Evolutionary conservation across 1,139 yeast genomes (phyloP).

Genomic region (Tardiomyces digboiensis): DNA sequence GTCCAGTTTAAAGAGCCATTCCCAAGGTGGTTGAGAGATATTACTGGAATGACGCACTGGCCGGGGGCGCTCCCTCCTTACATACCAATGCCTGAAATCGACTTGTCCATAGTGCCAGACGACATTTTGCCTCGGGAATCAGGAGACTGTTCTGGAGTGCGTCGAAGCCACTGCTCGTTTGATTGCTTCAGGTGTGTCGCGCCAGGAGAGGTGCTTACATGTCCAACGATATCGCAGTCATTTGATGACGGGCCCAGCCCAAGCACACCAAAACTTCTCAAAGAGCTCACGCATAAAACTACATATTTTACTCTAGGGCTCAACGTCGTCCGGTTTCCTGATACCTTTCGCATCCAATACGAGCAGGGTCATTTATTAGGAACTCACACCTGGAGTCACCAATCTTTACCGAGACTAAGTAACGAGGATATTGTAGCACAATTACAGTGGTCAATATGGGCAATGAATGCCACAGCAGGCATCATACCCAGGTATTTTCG

Average conservation of each 20-base stretch:
- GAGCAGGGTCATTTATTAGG: slow-evolving; percentile 70
- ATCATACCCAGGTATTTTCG: slow-evolving; percentile 92
- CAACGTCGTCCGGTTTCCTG: slow-evolving; percentile 69
- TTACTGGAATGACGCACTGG: slow-evolving; percentile 72
- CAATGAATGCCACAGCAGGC: slow-evolving; percentile 89
- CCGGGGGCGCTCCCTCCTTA: slow-evolving; percentile 84
- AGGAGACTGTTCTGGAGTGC: slow-evolving; percentile 47
- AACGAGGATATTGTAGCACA: slow-evolving; percentile 85
- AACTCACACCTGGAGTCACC: slow-evolving; percentile 91
- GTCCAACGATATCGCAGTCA: slow-evolving; percentile 66
- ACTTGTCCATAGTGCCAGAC: slow-evolving; percentile 41
- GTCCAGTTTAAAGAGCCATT: slow-evolving; percentile 34
- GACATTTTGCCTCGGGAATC: slow-evolving; percentile 40
- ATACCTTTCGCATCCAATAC: slow-evolving; percentile 50
- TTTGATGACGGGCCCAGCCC: slow-evolving; percentile 95
- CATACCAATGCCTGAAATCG: slow-evolving; percentile 65
- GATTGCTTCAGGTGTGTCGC: slow-evolving; percentile 77
- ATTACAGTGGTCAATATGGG: slow-evolving; percentile 94
- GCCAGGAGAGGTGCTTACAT: slow-evolving; percentile 69
- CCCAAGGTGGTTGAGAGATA: slow-evolving; percentile 68
- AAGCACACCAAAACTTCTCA: slow-evolving; percentile 51
- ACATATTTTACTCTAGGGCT: slow-evolving; percentile 85
- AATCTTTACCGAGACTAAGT: slow-evolving; percentile 63
- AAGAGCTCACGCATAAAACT: slow-evolving; percentile 41
- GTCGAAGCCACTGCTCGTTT: slow-evolving; percentile 58